Evolutionary conservation across 2,329 filamentous ascomycete genomes (phyloP).

Genomic region (Waltergamsia citrina): DNA sequence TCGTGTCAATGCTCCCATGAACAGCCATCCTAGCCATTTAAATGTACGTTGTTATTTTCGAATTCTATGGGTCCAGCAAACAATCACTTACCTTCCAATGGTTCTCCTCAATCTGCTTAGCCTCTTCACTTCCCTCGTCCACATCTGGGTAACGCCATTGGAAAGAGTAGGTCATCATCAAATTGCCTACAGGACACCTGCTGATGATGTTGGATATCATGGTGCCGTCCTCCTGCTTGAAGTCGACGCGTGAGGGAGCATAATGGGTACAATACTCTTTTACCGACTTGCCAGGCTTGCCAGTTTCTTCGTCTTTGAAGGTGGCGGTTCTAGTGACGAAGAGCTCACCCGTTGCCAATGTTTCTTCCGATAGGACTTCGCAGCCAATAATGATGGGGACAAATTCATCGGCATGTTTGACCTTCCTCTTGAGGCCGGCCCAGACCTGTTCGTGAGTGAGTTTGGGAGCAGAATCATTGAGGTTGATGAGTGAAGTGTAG

Average conservation of each 20-base stretch:
- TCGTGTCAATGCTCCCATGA: no score
- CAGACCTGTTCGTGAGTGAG: slow-evolving; percentile 22
- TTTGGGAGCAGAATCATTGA: slow-evolving; percentile 13
- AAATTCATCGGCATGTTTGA: slow-evolving; percentile 22
- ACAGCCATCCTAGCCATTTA: no score
- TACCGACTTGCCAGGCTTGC: slow-evolving; percentile 7
- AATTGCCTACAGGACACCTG: slow-evolving; percentile 13
- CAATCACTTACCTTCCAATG: slow-evolving; percentile 11
- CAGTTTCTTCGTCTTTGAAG: slow-evolving; percentile 12
- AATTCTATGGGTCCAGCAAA: no score
- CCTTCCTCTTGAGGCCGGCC: slow-evolving; percentile 24
- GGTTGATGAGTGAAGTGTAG: slow-evolving; percentile 26
- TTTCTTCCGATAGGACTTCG: slow-evolving; percentile 18
- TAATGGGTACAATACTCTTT: slow-evolving; percentile 20
- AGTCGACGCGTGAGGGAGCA: slow-evolving; percentile 21
- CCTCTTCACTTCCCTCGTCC: slow-evolving; percentile 14
- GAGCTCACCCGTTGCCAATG: no score
- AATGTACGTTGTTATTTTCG: no score
- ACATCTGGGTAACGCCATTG: slow-evolving; percentile 22
- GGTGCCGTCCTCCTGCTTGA: slow-evolving; percentile 23
- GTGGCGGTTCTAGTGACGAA: slow-evolving; percentile 17
- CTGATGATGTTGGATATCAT: slow-evolving; percentile 23
- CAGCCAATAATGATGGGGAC: slow-evolving; percentile 23
- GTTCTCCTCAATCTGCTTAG: slow-evolving; percentile 12
- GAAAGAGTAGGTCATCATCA: slow-evolving; percentile 24